These are phyloP conservation scores for Calvatia gigantea DNA, from an alignment of 768 basidiomycete species.

Conservation along the genomic window DNA sequence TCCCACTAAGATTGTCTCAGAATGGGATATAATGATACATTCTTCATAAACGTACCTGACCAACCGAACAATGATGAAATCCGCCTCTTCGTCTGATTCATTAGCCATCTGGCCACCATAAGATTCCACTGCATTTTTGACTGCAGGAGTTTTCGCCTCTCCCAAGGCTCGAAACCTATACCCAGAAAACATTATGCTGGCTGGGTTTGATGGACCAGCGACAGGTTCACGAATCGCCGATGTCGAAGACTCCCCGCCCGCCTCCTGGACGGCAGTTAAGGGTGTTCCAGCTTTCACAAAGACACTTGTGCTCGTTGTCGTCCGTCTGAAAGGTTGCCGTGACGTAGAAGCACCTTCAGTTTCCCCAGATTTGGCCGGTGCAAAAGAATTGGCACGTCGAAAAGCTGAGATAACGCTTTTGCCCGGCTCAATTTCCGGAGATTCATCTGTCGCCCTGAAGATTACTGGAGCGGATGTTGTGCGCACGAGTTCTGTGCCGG, in stretches of 20 bases:
- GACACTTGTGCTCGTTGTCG: slow-evolving; percentile 22
- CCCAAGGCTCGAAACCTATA: slow-evolving; percentile 58
- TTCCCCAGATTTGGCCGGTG: slow-evolving; percentile 28
- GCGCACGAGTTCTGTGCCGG: slow-evolving; percentile 54
- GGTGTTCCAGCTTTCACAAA: neutral
- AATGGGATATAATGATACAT: neutral
- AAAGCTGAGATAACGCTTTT: slow-evolving; percentile 53
- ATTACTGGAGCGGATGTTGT: slow-evolving; percentile 33
- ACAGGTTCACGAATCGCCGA: slow-evolving; percentile 8
- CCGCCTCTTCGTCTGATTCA: slow-evolving; percentile 46
- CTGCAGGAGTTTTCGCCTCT: slow-evolving; percentile 57
- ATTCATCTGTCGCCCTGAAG: slow-evolving; percentile 8
- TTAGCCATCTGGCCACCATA: slow-evolving; percentile 50
- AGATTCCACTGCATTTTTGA: slow-evolving; percentile 57
- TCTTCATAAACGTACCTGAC: slow-evolving; percentile 50
- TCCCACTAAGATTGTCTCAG: slow-evolving; percentile 48
- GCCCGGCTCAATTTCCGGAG: slow-evolving; percentile 15
- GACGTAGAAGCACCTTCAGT: slow-evolving; percentile 17
- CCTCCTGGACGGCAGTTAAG: neutral
- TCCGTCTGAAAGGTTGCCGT: slow-evolving; percentile 44
- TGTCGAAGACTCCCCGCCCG: slow-evolving; percentile 21
- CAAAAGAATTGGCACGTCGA: slow-evolving; percentile 64
- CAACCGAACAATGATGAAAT: slow-evolving; percentile 68
- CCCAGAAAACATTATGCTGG: slow-evolving; percentile 47
- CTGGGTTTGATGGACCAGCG: slow-evolving; percentile 11